Evolutionary conservation across 2,329 filamentous ascomycete species (phyloP), one percentile per base, ranked within the genome.

Genomic region (Arthrobotrys pseudoclavata): DNA sequence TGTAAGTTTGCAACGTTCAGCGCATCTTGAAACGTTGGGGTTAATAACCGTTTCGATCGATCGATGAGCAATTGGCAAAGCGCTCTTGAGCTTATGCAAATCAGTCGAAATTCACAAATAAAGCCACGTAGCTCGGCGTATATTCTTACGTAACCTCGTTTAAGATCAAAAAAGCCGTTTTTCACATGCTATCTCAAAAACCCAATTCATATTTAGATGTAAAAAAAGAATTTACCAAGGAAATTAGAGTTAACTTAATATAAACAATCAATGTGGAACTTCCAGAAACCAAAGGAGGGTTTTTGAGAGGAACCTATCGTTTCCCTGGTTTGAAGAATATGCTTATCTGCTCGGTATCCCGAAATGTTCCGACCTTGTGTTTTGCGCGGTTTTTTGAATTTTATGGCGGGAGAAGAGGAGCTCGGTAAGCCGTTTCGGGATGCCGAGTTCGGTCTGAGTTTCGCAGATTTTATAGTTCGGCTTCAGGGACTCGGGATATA

Each of bases 341-440:
- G 29, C 52, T 57, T 57, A 37, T 42, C 45, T 63, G 29, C 47
- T 74, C 69, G 69, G 69, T 26, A 70, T 63, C 69, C 69, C 69
- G 69, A 74, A 42, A 61, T 40, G 40, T 53, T 40, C 68, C 37
- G 37, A 40, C 29, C 29, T 7, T 31, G 48, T 37, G 40, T 22
- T 26, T 18, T 31, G 37, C 29, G 26, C 15, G 40, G 37, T 47
- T 62, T 60, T 40, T 24, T 48, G 42, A 6, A n/a, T 22, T 6
- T 31, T 34, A 22, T 20, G n/a, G 15, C 9, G 20, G 55, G 34
- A 9, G 3, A 18, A 62, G 53, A 74, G 69, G 69, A 74, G 69
- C 69, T 74, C 69, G 20, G 55, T 26, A 15, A 9, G 12, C 12
- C 26, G 31, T 26, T 18, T 62, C 69, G 69, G 69, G 61, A 68